Evolutionary conservation across 208 protist genomes (phyloP).

Genomic region (Blastocrithidia nonstop): DNA sequence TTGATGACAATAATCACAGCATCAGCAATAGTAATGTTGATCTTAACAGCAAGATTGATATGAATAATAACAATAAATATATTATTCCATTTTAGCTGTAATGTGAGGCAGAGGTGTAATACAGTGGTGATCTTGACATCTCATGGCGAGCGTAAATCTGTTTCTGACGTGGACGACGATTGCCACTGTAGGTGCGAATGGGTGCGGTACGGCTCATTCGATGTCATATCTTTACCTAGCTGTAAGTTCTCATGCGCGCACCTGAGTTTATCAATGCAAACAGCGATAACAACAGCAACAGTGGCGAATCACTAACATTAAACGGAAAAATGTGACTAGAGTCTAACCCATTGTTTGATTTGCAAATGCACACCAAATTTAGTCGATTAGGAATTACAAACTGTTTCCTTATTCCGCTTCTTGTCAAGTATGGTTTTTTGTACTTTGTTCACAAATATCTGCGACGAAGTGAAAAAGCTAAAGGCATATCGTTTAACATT

Average conservation of each 20-base stretch:
- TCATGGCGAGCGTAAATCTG: constrained; percentile 52
- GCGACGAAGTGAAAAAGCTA: too few species aligned
- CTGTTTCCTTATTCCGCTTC: constrained; percentile 48
- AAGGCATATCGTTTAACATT: too few species aligned
- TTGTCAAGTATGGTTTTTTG: constrained; percentile 48
- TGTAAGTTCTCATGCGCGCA: constrained; percentile 9
- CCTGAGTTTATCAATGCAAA: too few species aligned
- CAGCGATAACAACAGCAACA: too few species aligned
- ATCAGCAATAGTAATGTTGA: not conserved
- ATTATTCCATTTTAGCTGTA: constrained; percentile 21
- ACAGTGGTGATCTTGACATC: constrained; percentile 43
- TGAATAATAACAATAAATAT: not conserved
- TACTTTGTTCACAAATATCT: constrained; percentile 32
- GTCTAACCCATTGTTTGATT: constrained; percentile 68
- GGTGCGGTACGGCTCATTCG: constrained; percentile 28
- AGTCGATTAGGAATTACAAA: constrained; percentile 43
- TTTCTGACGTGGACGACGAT: constrained; percentile 43
- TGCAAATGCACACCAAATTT: constrained; percentile 43
- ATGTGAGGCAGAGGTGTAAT: constrained; percentile 66
- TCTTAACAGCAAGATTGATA: not conserved
- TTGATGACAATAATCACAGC: not conserved
- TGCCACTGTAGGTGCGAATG: constrained; percentile 54
- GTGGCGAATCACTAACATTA: too few species aligned
- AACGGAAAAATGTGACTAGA: constrained; percentile 56
- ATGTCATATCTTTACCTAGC: too few species aligned